A percentile compares a stretch with the other conserved stretches of the same genome.
Evolutionary conservation across 2,329 filamentous ascomycete species (phyloP).

Genomic region (Penicillium sp.): DNA sequence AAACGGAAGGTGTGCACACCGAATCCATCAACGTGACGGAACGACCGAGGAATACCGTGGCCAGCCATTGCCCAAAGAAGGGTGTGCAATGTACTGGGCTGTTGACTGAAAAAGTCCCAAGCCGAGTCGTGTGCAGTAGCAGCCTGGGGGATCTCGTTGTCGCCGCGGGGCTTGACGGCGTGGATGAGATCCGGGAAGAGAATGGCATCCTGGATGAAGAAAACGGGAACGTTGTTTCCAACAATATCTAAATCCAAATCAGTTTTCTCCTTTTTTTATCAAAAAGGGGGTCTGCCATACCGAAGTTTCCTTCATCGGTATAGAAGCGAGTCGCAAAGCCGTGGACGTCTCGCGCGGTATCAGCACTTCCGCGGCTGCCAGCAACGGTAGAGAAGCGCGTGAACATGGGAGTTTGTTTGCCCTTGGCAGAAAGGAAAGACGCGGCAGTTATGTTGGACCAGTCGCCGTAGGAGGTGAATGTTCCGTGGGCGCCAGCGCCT

Average conservation of each 20-base stretch:
- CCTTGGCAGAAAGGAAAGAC: conserved; percentile 58
- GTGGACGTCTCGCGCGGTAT: conserved; percentile 70
- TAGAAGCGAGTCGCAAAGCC: conserved; percentile 71
- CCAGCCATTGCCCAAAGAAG: conserved; percentile 45
- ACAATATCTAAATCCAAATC: conserved; percentile 32
- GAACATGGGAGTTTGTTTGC: conserved; percentile 65
- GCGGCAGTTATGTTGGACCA: conserved; percentile 68
- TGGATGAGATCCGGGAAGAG: conserved; percentile 46
- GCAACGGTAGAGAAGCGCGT: conserved; percentile 74
- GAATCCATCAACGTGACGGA: conserved; percentile 42
- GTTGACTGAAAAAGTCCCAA: conserved; percentile 45
- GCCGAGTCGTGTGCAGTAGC: conserved; percentile 54
- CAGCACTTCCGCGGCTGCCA: conserved; percentile 66
- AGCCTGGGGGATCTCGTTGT: conserved; percentile 53
- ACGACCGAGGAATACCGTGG: conserved; percentile 43
- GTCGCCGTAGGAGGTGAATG: conserved; percentile 66
- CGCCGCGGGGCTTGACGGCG: conserved; percentile 43
- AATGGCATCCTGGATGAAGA: conserved; percentile 47
- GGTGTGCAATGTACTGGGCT: conserved; percentile 50
- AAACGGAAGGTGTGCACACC: conserved; percentile 44
- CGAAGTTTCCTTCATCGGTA: conserved; percentile 70
- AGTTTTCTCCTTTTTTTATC: background rate
- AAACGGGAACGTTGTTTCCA: conserved; percentile 44
- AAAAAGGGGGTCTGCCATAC: conserved; percentile 20
- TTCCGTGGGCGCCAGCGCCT: conserved; percentile 67